Conservation (phyloP, 192 early-diverging fungal genomes). For the Entophlyctis luteolus region DNA sequence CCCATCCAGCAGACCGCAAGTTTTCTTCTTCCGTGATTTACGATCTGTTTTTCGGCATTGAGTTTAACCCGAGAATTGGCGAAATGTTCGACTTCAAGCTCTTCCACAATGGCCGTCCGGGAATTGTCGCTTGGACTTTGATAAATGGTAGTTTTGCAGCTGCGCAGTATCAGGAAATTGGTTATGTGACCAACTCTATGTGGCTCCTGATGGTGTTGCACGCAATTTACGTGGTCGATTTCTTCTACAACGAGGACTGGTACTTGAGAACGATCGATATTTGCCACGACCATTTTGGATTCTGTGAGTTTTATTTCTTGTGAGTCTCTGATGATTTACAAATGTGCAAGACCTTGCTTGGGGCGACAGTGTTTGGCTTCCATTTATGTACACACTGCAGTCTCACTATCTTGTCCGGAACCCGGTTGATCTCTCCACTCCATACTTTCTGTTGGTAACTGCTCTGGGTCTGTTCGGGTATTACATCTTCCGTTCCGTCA, state of each 20-base stretch:
- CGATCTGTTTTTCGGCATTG: slow-evolving; percentile 77
- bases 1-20: slow-evolving; percentile 73
- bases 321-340: background rate
- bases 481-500: slow-evolving; percentile 75
- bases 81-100: slow-evolving; percentile 77
- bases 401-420: slow-evolving; percentile 72
- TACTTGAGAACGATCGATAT: slow-evolving; percentile 81
- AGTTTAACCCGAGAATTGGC: slow-evolving; percentile 76
- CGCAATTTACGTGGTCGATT: slow-evolving; percentile 71
- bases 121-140: slow-evolving; percentile 82
- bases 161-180: slow-evolving; percentile 70
- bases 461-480: slow-evolving; percentile 64
- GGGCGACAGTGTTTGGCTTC: slow-evolving; percentile 78
- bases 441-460: slow-evolving; percentile 49
- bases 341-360: slow-evolving; percentile 59
- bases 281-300: slow-evolving; percentile 82
- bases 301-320: slow-evolving; percentile 41
- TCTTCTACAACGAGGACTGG: slow-evolving; percentile 83
- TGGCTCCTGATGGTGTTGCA: slow-evolving; percentile 70
- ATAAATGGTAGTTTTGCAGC: slow-evolving; percentile 74
- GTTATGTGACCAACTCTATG: slow-evolving; percentile 79
- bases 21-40: slow-evolving; percentile 71
- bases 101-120: slow-evolving; percentile 78
- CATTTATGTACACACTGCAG: slow-evolving; percentile 80
- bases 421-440: slow-evolving; percentile 60